Evolutionary conservation across 805 yeast genomes (phyloP).

Genomic region (Blastobotrys muscicola): DNA sequence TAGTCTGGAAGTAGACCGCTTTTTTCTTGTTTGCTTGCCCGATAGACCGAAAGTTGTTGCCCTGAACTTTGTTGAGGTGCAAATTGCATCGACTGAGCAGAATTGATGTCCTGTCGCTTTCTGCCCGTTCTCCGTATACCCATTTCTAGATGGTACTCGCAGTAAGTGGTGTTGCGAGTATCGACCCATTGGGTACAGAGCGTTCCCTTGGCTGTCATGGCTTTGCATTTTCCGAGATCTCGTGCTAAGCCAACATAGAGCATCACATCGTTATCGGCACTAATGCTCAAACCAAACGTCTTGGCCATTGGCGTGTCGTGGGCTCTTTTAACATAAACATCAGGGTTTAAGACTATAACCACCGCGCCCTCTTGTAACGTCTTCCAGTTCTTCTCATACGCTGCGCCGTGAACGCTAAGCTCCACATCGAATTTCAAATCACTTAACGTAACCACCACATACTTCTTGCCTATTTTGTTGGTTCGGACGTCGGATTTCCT

Average conservation of each 20-base stretch:
- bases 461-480: constrained; percentile 37
- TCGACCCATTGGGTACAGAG: constrained; percentile 57
- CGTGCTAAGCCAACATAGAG: constrained; percentile 66
- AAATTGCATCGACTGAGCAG: constrained; percentile 45
- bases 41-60: background rate
- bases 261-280: constrained; percentile 41
- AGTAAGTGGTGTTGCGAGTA: constrained; percentile 40
- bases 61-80: constrained; percentile 41
- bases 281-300: constrained; percentile 47
- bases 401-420: constrained; percentile 54
- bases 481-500: constrained; percentile 45
- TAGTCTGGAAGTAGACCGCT: background rate
- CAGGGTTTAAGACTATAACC: constrained; percentile 68
- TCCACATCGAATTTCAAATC: constrained; percentile 55
- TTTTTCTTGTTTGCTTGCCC: no score
- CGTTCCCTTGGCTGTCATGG: constrained; percentile 38
- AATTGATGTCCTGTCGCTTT: constrained; percentile 67
- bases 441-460: constrained; percentile 52
- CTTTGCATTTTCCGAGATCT: constrained; percentile 61
- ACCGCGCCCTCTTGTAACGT: constrained; percentile 58
- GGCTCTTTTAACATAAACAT: constrained; percentile 29
- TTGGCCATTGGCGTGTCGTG: constrained; percentile 29
- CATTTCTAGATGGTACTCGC: constrained; percentile 64
- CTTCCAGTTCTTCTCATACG: constrained; percentile 65
- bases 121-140: constrained; percentile 43